Base-by-base conservation (phyloP, 768 basidiomycete genomes). In the Auriculariales sp. region DNA sequence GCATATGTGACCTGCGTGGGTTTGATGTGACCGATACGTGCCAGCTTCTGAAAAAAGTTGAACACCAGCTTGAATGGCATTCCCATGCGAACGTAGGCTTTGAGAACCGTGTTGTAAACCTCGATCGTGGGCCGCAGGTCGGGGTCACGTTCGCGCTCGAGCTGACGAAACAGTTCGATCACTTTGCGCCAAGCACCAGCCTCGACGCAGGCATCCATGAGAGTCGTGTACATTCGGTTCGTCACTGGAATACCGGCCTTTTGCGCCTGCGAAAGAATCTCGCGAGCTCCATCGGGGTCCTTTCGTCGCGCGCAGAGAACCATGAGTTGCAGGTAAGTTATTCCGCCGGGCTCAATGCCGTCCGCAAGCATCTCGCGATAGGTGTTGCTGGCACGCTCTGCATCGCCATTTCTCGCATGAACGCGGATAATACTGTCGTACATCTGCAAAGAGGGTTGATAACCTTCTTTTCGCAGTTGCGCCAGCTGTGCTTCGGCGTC, bases 201-300 rank as follows among this genome's bases (percentile, higher is more conserved):
- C 58, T 86, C 79, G 46, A 88, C 82, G 58, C 92, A 78, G 0
- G 83, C 89, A 56, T 86, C 78, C 79, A 97, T 79, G 46, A 94
- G 62, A 4, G 82, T 66, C 12, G 76, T 72, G 54, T 81, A 67
- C 80, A 89, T 81, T 32, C 61, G 65, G 30, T 69, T 67, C 60
- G 86, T 80, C 2, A 83, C 83, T 14, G 64, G 61, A 49, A 89
- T 58, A 14, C 79, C 79, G 32, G 81, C 77, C 14, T 62, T 58
- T 39, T 87, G 45, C 0, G 84, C 84, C 35, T 71, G 74, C 62
- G 74, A 67, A 65, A 78, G 88, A 46, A 86, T 62, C 10, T 70
- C 68, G 58, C 86, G 79, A 1, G 85, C 85, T 24, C 75, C 75
- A 11, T 72, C 62, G 0, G 75, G 67, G 58, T 91, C 84, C 50